A percentile compares a stretch with the other conserved stretches of the same genome.
These are phyloP conservation scores for Cyclostephanos tholiformis DNA, from an alignment of 108 stramenopile species.

Conservation along the genomic window DNA sequence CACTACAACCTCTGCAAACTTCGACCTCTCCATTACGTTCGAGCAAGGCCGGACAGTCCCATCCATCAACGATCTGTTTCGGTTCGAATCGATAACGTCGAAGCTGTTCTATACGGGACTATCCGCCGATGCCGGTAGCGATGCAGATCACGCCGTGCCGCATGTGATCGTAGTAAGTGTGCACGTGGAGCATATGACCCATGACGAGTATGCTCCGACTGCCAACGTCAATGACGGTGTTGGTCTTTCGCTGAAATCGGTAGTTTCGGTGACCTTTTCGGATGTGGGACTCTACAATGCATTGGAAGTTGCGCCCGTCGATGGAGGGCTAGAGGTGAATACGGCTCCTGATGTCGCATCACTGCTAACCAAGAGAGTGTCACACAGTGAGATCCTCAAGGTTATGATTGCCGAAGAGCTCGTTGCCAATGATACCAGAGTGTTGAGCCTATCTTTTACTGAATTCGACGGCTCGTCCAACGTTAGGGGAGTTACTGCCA, in stretches of 20 bases:
- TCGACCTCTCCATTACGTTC: slow-evolving; percentile 10
- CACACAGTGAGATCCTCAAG: slow-evolving; percentile 8
- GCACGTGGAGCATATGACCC: slow-evolving; percentile 10
- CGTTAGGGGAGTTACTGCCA: slow-evolving; percentile 18
- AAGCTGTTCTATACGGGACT: slow-evolving; percentile 28
- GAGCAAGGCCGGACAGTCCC: neutral
- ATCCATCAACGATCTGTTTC: slow-evolving; percentile 25
- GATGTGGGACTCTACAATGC: slow-evolving; percentile 26
- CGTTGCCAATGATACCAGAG: neutral
- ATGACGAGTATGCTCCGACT: slow-evolving; percentile 2
- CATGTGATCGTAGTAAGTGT: slow-evolving; percentile 3
- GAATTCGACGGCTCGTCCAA: slow-evolving; percentile 19
- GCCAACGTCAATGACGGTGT: neutral
- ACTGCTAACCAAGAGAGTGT: slow-evolving; percentile 4
- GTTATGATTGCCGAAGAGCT: slow-evolving; percentile 13
- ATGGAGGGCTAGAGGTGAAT: slow-evolving; percentile 8
- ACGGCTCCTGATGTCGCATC: slow-evolving; percentile 15
- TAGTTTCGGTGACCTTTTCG: slow-evolving; percentile 40
- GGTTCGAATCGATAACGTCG: slow-evolving; percentile 38
- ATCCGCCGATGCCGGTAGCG: neutral
- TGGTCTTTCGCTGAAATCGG: slow-evolving; percentile 15
- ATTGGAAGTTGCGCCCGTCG: neutral
- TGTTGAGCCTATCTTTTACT: slow-evolving; percentile 18
- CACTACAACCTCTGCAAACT: slow-evolving; percentile 23
- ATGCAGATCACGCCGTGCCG: slow-evolving; percentile 9